phyloP scores from a whole-genome alignment of 75 land plant genomes.

The Chamaecyparis obtusa region DNA sequence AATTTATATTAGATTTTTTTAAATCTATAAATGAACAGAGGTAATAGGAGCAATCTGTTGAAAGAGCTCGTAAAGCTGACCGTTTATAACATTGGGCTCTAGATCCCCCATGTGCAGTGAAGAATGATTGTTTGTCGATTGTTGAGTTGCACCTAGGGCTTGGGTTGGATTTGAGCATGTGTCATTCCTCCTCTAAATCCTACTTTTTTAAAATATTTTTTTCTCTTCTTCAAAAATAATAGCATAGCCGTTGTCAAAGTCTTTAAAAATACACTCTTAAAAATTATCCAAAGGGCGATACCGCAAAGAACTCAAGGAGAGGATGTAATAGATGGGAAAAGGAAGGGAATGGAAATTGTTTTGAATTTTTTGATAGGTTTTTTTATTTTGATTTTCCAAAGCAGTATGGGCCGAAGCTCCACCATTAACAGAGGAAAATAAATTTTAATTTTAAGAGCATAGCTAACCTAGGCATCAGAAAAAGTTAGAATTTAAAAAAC shows the following conservation, averaged over 20 bases:
- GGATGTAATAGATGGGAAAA: not conserved
- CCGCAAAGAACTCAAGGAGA: not conserved
- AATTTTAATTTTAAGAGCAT: too few relatives aligned
- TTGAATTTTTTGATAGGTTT: too few relatives aligned
- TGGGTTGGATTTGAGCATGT: constrained; percentile 26
- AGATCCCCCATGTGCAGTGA: constrained; percentile 77
- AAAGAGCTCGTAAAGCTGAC: constrained; percentile 62
- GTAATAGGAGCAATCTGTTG: constrained; percentile 49
- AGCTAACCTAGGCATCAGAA: too few relatives aligned
- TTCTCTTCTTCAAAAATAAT: not conserved
- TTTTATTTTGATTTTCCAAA: too few relatives aligned
- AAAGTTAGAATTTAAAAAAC: too few relatives aligned
- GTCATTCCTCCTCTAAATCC: constrained; percentile 6
- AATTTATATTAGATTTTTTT: too few relatives aligned
- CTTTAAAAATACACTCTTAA: not conserved
- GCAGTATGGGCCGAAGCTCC: too few relatives aligned
- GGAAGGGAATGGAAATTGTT: not conserved
- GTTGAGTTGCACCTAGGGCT: not conserved
- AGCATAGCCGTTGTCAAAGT: not conserved
- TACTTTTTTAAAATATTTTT: not conserved
- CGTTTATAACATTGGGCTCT: constrained; percentile 38
- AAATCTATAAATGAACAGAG: too few relatives aligned
- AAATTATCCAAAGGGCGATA: too few relatives aligned
- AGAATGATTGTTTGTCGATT: constrained; percentile 2
- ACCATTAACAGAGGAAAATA: too few relatives aligned